Evolutionary conservation across 2,329 filamentous ascomycete species (phyloP).

Genomic region (Trichoderma sp.): DNA sequence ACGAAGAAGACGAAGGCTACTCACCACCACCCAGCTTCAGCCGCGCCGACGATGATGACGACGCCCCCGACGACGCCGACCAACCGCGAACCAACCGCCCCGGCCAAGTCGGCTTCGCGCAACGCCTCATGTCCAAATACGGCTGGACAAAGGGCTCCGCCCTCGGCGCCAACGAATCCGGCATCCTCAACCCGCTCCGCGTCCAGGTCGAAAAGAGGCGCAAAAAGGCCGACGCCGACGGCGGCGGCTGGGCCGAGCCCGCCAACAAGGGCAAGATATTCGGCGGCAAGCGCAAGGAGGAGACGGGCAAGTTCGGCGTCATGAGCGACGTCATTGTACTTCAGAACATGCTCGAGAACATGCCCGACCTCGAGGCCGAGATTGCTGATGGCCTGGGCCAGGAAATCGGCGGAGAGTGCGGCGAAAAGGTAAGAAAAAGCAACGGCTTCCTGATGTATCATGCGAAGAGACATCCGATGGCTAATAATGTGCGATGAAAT

Average conservation of each 20-base stretch:
- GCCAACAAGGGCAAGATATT: slow-evolving; percentile 74
- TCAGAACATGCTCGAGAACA: slow-evolving; percentile 78
- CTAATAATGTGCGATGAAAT: background rate
- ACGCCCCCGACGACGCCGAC: slow-evolving; percentile 34
- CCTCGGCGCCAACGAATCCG: slow-evolving; percentile 75
- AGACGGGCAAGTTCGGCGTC: slow-evolving; percentile 56
- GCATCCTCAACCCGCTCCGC: slow-evolving; percentile 79
- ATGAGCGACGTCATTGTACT: slow-evolving; percentile 84
- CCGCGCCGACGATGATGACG: slow-evolving; percentile 36
- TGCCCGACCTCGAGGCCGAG: slow-evolving; percentile 74
- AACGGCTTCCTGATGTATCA: background rate
- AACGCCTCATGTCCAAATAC: slow-evolving; percentile 87
- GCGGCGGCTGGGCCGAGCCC: slow-evolving; percentile 71
- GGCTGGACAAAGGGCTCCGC: slow-evolving; percentile 89
- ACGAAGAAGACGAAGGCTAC: slow-evolving; percentile 42
- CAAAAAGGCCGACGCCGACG: slow-evolving; percentile 73
- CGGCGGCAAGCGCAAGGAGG: slow-evolving; percentile 62
- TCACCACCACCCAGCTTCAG: slow-evolving; percentile 48
- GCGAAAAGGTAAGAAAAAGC: slow-evolving; percentile 58
- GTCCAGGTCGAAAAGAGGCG: slow-evolving; percentile 85
- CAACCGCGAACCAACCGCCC: slow-evolving; percentile 62
- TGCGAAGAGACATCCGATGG: background rate
- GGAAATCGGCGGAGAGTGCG: slow-evolving; percentile 93
- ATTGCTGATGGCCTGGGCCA: slow-evolving; percentile 75
- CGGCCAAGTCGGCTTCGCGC: slow-evolving; percentile 79